Evolutionary conservation across 2,329 filamentous ascomycete genomes (phyloP).

Genomic region (Diaporthe australafricana): DNA sequence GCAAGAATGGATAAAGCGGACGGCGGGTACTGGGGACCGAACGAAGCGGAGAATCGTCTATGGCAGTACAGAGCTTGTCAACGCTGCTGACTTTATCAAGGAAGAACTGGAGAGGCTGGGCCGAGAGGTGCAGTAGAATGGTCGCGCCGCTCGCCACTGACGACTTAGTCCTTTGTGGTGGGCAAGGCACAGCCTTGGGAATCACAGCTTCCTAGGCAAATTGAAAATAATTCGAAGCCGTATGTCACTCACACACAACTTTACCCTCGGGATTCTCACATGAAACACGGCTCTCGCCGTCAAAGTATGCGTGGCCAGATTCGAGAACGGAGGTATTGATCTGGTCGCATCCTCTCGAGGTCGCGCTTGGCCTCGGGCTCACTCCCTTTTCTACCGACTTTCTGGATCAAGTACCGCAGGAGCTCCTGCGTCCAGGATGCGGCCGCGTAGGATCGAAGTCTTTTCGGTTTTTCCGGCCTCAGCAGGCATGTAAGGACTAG

Average conservation of each 20-base stretch:
- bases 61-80: slow-evolving; percentile 87
- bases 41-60: slow-evolving; percentile 88
- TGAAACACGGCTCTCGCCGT: neutral
- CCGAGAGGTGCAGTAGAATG: slow-evolving; percentile 58
- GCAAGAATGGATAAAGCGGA: slow-evolving; percentile 93
- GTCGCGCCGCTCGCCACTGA: neutral
- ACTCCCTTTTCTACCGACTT: neutral
- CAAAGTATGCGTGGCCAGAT: neutral
- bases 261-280: neutral
- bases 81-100: slow-evolving; percentile 74
- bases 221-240: slow-evolving; percentile 1
- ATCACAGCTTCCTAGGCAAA: neutral
- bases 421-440: neutral
- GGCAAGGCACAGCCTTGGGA: neutral
- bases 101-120: slow-evolving; percentile 74
- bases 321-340: neutral
- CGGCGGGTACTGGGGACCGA: slow-evolving; percentile 67
- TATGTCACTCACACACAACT: neutral
- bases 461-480: neutral
- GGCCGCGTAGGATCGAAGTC: neutral
- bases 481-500: neutral
- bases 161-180: neutral
- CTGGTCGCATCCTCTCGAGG: neutral
- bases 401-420: neutral
- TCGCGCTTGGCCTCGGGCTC: neutral